Evolutionary conservation across 805 yeast genomes (phyloP), one percentile per base, ranked within the genome.

Genomic region (Barnettozyma siamensis): DNA sequence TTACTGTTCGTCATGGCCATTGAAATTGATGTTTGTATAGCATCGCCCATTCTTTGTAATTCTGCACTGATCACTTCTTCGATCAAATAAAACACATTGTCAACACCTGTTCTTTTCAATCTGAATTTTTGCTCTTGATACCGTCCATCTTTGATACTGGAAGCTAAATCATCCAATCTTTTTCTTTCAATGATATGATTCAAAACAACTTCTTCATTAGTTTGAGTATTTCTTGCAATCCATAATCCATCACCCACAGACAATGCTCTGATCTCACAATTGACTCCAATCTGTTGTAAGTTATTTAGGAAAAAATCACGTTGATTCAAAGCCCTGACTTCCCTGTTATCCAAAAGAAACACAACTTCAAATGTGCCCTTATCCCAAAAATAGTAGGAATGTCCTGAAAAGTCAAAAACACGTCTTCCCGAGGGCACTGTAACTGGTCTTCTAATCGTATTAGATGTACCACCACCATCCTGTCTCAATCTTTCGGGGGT

Each of bases 181-280:
- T 93, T 93, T 30, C 99, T 70, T 64, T 93, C 99, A 35, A 91
- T 73, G n/a, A 93, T 83, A 46, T 77, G 80, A 57, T 91, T 84
- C 15, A 93, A 62, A 1, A 86, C 82, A 5, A 80, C 87, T 41
- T 80, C 80, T 40, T 73, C 72, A 1, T 73, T 70, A 0, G 85
- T 73, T 0, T 45, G 50, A 39, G 66, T 73, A 53, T 88, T 74
- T 42, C 73, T 72, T 0, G 96, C 99, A 3, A 88, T 70, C 99
- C 98, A 93, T 9, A 83, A 47, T 1, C 83, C 82, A 64, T 93
- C 99, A 6, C 99, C 98, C 3, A 89, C 76, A 0, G 93, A 65
- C 23, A 93, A 66, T 1, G 85, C 66, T 36, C 75, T 60, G 1
- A 72, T 74, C 17, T 75, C 80, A 38, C 75, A 66, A 4, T 63